Percentiles rank a stretch among this genome's conserved stretches.
Conservation (phyloP, 129 eudicot species). For the Ambrosia trifida region DNA sequence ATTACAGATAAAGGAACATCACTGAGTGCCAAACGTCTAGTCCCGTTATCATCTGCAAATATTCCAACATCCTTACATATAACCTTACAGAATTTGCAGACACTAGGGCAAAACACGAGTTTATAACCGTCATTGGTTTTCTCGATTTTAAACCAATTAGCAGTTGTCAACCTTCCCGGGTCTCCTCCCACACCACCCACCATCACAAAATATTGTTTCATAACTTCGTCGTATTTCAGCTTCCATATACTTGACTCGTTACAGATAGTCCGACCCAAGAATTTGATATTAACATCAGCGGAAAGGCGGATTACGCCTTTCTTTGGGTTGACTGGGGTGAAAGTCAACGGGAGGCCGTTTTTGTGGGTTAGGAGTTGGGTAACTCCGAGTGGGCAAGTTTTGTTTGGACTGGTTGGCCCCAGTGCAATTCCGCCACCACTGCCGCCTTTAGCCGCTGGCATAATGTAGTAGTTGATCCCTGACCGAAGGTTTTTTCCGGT, state of each 20-base stretch:
- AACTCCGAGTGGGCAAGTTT: constrained; percentile 38
- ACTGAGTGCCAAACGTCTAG: constrained; percentile 37
- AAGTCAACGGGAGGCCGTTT: constrained; percentile 30
- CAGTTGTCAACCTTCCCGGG: constrained; percentile 35
- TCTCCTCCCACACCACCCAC: constrained; percentile 50
- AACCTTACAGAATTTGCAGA: constrained; percentile 45
- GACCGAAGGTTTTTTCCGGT: constrained; percentile 29
- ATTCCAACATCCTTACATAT: constrained; percentile 43
- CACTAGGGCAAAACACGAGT: constrained; percentile 43
- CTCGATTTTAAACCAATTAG: constrained; percentile 47
- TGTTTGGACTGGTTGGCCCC: constrained; percentile 23
- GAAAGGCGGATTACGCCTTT: constrained; percentile 36
- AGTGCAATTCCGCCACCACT: constrained; percentile 32
- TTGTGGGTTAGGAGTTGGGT: constrained; percentile 28
- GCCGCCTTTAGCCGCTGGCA: constrained; percentile 30
- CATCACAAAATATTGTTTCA: constrained; percentile 28
- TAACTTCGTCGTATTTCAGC: constrained; percentile 25
- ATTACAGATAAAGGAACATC: constrained; percentile 34
- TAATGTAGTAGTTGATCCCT: constrained; percentile 34
- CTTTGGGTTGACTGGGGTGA: constrained; percentile 35
- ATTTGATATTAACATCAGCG: constrained; percentile 40
- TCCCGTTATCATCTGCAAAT: constrained; percentile 23
- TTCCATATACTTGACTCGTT: constrained; percentile 38
- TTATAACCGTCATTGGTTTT: constrained; percentile 40
- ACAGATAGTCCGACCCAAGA: constrained; percentile 27